These are phyloP conservation scores for Schwanniomyces etchellsii DNA, from an alignment of 1,139 yeast genomes.

Conservation along the genomic window DNA sequence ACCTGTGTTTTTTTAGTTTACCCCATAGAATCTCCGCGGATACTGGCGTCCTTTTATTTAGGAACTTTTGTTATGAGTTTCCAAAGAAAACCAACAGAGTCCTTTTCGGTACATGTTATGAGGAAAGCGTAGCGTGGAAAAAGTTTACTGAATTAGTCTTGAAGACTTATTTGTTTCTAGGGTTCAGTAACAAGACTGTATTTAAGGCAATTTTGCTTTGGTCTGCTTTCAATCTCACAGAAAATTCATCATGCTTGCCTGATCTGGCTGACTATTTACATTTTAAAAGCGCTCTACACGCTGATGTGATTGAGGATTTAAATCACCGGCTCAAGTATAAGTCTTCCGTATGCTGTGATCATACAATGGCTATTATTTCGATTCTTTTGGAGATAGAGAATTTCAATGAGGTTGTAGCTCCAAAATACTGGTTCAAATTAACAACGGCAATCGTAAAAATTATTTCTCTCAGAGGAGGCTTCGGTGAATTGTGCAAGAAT, in stretches of 20 bases:
- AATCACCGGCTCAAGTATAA: background rate
- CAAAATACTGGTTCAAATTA: conserved; percentile 2
- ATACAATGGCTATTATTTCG: conserved; percentile 1
- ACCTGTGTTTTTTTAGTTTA: background rate
- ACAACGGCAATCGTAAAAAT: conserved; percentile 2
- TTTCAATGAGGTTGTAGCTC: conserved; percentile 1
- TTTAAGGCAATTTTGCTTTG: background rate
- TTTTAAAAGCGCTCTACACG: background rate
- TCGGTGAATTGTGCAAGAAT: conserved; percentile 1
- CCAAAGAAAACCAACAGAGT: background rate
- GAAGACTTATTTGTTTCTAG: background rate
- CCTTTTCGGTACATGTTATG: background rate
- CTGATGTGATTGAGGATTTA: background rate
- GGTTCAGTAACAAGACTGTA: background rate
- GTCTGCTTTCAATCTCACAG: background rate
- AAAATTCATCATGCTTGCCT: background rate
- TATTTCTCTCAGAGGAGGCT: conserved; percentile 5
- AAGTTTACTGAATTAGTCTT: background rate
- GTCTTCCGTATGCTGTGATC: conserved; percentile 1
- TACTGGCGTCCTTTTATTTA: background rate
- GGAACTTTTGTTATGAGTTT: background rate
- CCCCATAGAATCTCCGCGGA: background rate
- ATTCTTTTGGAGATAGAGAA: conserved; percentile 1
- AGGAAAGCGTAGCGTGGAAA: background rate
- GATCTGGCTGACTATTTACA: background rate